Evolutionary conservation across 2,329 filamentous ascomycete genomes (phyloP).

Genomic region (Fusarium illudens): DNA sequence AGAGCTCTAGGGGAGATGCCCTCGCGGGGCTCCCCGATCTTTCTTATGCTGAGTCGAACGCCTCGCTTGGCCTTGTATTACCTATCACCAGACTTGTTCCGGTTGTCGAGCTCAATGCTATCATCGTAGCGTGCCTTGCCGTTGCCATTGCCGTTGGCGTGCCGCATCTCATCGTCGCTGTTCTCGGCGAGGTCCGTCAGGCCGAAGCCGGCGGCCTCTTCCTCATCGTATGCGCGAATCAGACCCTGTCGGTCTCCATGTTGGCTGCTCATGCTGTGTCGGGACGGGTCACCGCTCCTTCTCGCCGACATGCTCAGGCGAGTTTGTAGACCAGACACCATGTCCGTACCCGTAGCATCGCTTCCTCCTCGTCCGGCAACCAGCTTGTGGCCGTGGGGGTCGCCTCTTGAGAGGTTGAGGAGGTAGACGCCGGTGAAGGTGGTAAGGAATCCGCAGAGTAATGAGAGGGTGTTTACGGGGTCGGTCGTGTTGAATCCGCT

Average conservation of each 20-base stretch:
- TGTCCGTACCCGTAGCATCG: conserved; percentile 89
- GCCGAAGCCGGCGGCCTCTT: conserved; percentile 76
- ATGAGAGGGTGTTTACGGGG: conserved; percentile 87
- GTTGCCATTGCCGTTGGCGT: conserved; percentile 52
- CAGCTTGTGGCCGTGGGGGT: conserved; percentile 80
- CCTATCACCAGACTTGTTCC: conserved; percentile 55
- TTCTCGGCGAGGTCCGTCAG: conserved; percentile 83
- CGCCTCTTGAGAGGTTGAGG: conserved; percentile 91
- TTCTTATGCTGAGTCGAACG: conserved; percentile 30
- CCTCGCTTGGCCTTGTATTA: conserved; percentile 27
- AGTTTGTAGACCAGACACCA: conserved; percentile 87
- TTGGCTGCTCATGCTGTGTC: conserved; percentile 71
- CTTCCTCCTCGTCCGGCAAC: conserved; percentile 68
- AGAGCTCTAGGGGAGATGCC: conserved; percentile 5
- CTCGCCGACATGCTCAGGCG: conserved; percentile 92
- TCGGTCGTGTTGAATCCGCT: conserved; percentile 95
- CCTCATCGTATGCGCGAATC: conserved; percentile 89
- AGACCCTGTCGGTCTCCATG: conserved; percentile 80
- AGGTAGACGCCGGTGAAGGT: conserved; percentile 97
- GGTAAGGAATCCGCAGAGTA: conserved; percentile 90
- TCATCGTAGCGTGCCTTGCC: conserved; percentile 53
- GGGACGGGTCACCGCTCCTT: conserved; percentile 72
- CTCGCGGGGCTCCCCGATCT: conserved; percentile 8
- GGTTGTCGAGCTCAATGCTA: conserved; percentile 61
- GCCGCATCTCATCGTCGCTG: conserved; percentile 67